These are phyloP conservation scores for Peribolospora kevripleyi DNA, from an alignment of 768 basidiomycete species.

Conservation along the genomic window DNA sequence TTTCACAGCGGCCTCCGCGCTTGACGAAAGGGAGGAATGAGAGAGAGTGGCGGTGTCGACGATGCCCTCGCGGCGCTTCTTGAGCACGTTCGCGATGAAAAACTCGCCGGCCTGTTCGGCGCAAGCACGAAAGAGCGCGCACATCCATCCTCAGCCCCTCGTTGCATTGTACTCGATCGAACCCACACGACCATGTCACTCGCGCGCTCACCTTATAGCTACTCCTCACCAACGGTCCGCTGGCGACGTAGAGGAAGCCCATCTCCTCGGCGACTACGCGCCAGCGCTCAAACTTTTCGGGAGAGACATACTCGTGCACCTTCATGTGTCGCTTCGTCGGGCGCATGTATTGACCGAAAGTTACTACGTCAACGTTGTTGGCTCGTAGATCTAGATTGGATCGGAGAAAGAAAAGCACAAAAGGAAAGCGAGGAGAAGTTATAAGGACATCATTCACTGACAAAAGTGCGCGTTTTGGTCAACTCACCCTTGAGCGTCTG, in stretches of 20 bases:
- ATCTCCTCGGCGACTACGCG: constrained; percentile 67
- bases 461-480: background rate
- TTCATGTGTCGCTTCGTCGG: constrained; percentile 99
- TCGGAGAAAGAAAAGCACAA: background rate
- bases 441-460: too few relatives aligned
- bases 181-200: background rate
- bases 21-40: too few relatives aligned
- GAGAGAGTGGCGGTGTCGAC: background rate
- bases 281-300: constrained; percentile 80
- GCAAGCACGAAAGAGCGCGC: constrained; percentile 3
- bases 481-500: constrained; percentile 54
- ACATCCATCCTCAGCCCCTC: background rate
- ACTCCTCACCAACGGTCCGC: constrained; percentile 82
- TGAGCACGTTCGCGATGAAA: constrained; percentile 65
- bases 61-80: constrained; percentile 15
- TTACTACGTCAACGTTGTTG: constrained; percentile 81
- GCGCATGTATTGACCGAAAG: constrained; percentile 99
- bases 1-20: too few relatives aligned
- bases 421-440: background rate
- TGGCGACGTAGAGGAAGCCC: constrained; percentile 93
- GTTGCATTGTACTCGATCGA: background rate
- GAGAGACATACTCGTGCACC: constrained; percentile 84
- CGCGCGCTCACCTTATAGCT: constrained; percentile 62
- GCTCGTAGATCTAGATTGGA: constrained; percentile 47
- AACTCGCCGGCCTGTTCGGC: constrained; percentile 63